These are phyloP conservation scores for Phytophthora pseudosyringae DNA, from an alignment of 352 stramenopile genomes.

Conservation along the genomic window DNA sequence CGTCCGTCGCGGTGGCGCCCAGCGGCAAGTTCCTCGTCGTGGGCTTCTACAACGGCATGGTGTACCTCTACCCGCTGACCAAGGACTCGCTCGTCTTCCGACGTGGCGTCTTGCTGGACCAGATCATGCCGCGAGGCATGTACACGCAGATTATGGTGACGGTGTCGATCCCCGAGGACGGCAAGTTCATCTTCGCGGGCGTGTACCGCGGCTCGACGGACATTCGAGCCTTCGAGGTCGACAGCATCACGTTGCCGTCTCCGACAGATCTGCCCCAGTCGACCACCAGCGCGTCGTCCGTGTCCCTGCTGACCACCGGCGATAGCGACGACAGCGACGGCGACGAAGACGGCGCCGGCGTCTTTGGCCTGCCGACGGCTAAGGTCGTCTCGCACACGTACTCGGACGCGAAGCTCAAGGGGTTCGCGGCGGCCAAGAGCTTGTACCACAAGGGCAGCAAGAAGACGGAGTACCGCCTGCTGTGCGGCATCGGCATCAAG, in stretches of 20 bases:
- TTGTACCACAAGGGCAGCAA: slow-evolving; percentile 50
- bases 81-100: slow-evolving; percentile 69
- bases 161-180: slow-evolving; percentile 74
- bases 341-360: slow-evolving; percentile 29
- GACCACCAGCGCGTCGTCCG: not conserved
- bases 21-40: slow-evolving; percentile 79
- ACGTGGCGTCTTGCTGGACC: slow-evolving; percentile 78
- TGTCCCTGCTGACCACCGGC: slow-evolving; percentile 9
- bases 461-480: slow-evolving; percentile 73
- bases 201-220: slow-evolving; percentile 89
- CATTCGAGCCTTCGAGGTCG: slow-evolving; percentile 83
- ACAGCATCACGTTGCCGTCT: slow-evolving; percentile 75
- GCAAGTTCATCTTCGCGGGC: slow-evolving; percentile 87
- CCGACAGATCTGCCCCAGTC: slow-evolving; percentile 20
- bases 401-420: slow-evolving; percentile 86
- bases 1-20: slow-evolving; percentile 75
- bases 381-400: slow-evolving; percentile 70
- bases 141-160: slow-evolving; percentile 87
- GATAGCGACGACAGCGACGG: slow-evolving; percentile 44
- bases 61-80: slow-evolving; percentile 64
- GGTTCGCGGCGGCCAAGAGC: slow-evolving; percentile 80
- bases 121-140: slow-evolving; percentile 81
- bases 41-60: slow-evolving; percentile 81
- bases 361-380: slow-evolving; percentile 53
- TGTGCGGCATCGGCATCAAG: slow-evolving; percentile 89